Evolutionary conservation across 495 filamentous ascomycete species (phyloP), one percentile per base, ranked within the genome.

Genomic region (Penicillium arizonense): DNA sequence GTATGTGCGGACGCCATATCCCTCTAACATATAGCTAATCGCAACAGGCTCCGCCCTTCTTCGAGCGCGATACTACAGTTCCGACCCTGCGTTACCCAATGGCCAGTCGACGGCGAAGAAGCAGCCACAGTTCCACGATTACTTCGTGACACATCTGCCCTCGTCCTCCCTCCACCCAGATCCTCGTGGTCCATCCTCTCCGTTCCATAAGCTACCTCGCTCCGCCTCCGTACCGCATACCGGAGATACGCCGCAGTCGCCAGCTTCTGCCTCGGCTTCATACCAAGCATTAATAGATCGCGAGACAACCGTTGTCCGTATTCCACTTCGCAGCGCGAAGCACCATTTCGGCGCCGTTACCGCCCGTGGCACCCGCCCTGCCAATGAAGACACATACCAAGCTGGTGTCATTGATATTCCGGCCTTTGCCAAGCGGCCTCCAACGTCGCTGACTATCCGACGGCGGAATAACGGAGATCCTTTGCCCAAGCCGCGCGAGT

Each of bases 281-380:
- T 80, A 65, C 75, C 78, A 62, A 36, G 70, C 77, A 55, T 76
- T 83, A 61, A 77, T 82, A 33, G 77, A 75, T 37, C 85, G 91
- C 33, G 91, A 96, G 57, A 85, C 91, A 30, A 96, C 93, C 0
- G 91, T 97, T n/a, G 94, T 98, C 18, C 90, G 94, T n/a, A 97
- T 98, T 56, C 94, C 94, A 0, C 74, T 98, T 18, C 85, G 86
- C 52, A 93, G 85, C 60, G 94, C 94, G 37, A 98, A 97, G 62
- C 93, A 97, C 63, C 94, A 98, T 67, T 98, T 92, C 59, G 94
- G 94, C 18, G 87, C 81, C 20, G 80, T 83, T 9, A 77, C 86
- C 9, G 89, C 88, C 21, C 84, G 94, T 4, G 94, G 94, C 10
- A 87, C 85, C 35, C 80, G 94, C 2, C 83, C 84, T 9, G 85